Conservation (phyloP, 1,139 yeast species). For the Meyerozyma smithsonii region DNA sequence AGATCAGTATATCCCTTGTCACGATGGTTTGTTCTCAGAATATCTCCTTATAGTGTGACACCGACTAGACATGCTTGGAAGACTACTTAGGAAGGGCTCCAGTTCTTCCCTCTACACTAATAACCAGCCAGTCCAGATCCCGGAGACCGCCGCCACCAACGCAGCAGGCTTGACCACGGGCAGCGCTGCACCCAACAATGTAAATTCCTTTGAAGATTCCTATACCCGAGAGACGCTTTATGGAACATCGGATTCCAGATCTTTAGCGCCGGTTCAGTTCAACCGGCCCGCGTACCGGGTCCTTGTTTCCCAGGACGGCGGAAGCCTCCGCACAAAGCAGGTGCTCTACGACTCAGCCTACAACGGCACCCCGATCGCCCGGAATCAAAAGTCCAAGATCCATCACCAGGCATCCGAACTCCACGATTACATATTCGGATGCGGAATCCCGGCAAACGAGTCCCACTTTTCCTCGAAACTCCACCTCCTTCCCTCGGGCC, state of each 20-base stretch:
- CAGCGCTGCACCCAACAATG: not conserved
- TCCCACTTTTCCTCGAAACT: slow-evolving; percentile 41
- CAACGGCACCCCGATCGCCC: slow-evolving; percentile 10
- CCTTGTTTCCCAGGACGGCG: slow-evolving; percentile 50
- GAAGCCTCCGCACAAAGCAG: slow-evolving; percentile 44
- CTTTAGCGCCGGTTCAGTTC: slow-evolving; percentile 26
- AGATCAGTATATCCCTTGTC: too few relatives aligned
- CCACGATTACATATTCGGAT: slow-evolving; percentile 52
- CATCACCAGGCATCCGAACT: slow-evolving; percentile 43
- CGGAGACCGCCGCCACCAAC: not conserved
- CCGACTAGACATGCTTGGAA: not conserved
- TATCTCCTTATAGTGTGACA: not conserved
- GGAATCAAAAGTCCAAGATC: slow-evolving; percentile 13
- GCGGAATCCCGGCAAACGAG: slow-evolving; percentile 50
- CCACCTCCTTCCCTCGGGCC: slow-evolving; percentile 42
- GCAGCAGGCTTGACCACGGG: not conserved
- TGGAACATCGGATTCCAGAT: slow-evolving; percentile 32
- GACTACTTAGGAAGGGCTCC: slow-evolving; percentile 1
- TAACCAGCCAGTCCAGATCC: not conserved
- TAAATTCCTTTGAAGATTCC: slow-evolving; percentile 35
- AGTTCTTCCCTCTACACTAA: not conserved
- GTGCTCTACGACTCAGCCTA: slow-evolving; percentile 43
- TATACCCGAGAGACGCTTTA: slow-evolving; percentile 40
- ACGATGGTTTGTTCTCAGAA: not conserved
- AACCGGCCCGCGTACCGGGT: slow-evolving; percentile 37